Evolutionary conservation across 1,139 yeast species (phyloP).

Genomic region (Suhomyces bokatorum): DNA sequence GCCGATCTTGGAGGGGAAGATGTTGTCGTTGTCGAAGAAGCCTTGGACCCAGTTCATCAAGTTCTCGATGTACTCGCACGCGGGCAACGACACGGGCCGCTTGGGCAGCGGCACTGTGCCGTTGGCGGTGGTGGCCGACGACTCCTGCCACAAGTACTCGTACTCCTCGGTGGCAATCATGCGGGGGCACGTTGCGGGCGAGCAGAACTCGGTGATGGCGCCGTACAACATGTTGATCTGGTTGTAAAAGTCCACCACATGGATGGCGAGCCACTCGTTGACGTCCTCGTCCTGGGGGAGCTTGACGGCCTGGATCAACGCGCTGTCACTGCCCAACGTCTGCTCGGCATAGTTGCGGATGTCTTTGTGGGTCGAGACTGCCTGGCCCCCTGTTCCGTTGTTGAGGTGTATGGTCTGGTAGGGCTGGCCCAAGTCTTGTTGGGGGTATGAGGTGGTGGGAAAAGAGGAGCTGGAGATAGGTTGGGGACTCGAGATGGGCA

Average conservation of each 20-base stretch:
- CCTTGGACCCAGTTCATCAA: conserved; percentile 94
- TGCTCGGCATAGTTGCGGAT: conserved; percentile 88
- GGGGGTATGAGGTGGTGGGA: conserved; percentile 33
- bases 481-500: conserved; percentile 47
- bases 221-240: conserved; percentile 97
- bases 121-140: conserved; percentile 40
- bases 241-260: conserved; percentile 85
- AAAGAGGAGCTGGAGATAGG: conserved; percentile 36
- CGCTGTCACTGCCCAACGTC: conserved; percentile 90
- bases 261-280: conserved; percentile 96
- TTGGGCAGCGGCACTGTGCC: conserved; percentile 49
- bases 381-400: conserved; percentile 27
- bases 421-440: conserved; percentile 29
- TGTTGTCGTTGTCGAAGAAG: conserved; percentile 82
- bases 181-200: conserved; percentile 87
- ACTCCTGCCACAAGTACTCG: conserved; percentile 94
- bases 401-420: conserved; percentile 18
- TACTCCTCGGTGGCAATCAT: conserved; percentile 98
- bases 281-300: conserved; percentile 91
- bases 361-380: conserved; percentile 64
- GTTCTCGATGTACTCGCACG: conserved; percentile 91
- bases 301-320: conserved; percentile 87
- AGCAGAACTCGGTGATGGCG: conserved; percentile 92
- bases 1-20: conserved; percentile 87
- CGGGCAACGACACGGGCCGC: conserved; percentile 60